These are phyloP conservation scores for Leccinum aurantiacum DNA, from an alignment of 768 basidiomycete genomes.

Conservation along the genomic window DNA sequence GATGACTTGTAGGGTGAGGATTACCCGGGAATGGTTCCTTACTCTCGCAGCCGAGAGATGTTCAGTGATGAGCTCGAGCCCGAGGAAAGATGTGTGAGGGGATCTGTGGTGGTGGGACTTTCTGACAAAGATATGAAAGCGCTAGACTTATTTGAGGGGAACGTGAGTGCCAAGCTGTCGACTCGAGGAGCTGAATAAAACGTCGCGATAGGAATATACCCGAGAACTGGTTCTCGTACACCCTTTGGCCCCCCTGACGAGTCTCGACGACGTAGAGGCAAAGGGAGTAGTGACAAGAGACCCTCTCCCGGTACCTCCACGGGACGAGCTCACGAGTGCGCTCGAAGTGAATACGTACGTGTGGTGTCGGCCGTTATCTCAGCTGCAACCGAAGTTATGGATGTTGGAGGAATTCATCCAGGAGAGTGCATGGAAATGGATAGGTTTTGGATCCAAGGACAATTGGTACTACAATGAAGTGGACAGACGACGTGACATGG, in stretches of 20 bases:
- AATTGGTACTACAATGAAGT: slow-evolving; percentile 51
- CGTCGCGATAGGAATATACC: slow-evolving; percentile 62
- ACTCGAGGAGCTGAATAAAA: background rate
- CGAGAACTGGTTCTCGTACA: slow-evolving; percentile 54
- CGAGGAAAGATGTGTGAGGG: slow-evolving; percentile 73
- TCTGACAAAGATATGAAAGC: slow-evolving; percentile 58
- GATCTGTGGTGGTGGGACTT: slow-evolving; percentile 76
- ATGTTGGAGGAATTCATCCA: slow-evolving; percentile 77
- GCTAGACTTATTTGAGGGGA: slow-evolving; percentile 82
- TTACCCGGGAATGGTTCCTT: slow-evolving; percentile 82
- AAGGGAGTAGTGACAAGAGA: slow-evolving; percentile 39
- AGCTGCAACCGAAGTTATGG: slow-evolving; percentile 68
- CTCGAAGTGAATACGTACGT: slow-evolving; percentile 73
- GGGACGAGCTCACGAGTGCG: slow-evolving; percentile 33
- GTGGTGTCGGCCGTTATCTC: slow-evolving; percentile 45
- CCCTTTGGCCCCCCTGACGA: slow-evolving; percentile 48
- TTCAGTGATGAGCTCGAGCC: slow-evolving; percentile 48
- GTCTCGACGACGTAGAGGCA: slow-evolving; percentile 26
- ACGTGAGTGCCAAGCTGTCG: slow-evolving; percentile 43
- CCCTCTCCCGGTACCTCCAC: slow-evolving; percentile 42
- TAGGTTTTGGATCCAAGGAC: slow-evolving; percentile 40
- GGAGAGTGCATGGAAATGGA: slow-evolving; percentile 80
- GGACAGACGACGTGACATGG: slow-evolving; percentile 31
- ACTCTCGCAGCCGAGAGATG: slow-evolving; percentile 45
- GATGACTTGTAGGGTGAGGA: slow-evolving; percentile 51